A percentile compares a stretch with the other conserved stretches of the same genome.
phyloP scores from a whole-genome alignment of 768 basidiomycete genomes.

The Lentinula edodes region DNA sequence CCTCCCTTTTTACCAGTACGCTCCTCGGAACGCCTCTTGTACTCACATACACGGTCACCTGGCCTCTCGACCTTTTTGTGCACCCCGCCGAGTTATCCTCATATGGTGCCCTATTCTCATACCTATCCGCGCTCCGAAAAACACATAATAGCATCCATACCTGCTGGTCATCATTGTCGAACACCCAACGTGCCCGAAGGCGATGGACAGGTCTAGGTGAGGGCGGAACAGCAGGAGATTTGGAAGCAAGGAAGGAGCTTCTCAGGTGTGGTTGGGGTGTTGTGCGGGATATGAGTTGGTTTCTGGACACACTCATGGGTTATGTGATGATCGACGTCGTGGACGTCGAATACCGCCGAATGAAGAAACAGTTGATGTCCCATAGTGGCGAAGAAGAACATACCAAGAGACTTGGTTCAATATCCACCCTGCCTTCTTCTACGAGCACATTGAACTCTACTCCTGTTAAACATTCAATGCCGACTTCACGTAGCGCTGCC shows the following conservation, averaged over 20 bases:
- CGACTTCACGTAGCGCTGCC: constrained; percentile 20
- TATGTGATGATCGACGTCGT: constrained; percentile 91
- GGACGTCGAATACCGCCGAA: constrained; percentile 71
- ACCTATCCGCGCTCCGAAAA: constrained; percentile 78
- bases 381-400: constrained; percentile 13
- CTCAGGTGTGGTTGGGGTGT: constrained; percentile 83
- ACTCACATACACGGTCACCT: constrained; percentile 67
- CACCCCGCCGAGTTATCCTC: constrained; percentile 66
- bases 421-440: constrained; percentile 9
- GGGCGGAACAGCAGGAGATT: constrained; percentile 74
- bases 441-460: constrained; percentile 9
- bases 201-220: constrained; percentile 86
- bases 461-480: constrained; percentile 7
- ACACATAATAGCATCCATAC: constrained; percentile 75
- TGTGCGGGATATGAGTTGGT: constrained; percentile 88
- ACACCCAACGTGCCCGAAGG: constrained; percentile 76
- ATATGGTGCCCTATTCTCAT: constrained; percentile 76
- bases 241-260: constrained; percentile 55
- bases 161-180: constrained; percentile 84
- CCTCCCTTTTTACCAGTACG: constrained; percentile 60
- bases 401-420: not conserved
- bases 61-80: constrained; percentile 90
- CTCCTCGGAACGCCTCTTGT: constrained; percentile 75
- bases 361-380: constrained; percentile 51
- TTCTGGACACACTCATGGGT: constrained; percentile 73